phyloP scores from a whole-genome alignment of 768 basidiomycete genomes.

The Flagelloscypha sp. region DNA sequence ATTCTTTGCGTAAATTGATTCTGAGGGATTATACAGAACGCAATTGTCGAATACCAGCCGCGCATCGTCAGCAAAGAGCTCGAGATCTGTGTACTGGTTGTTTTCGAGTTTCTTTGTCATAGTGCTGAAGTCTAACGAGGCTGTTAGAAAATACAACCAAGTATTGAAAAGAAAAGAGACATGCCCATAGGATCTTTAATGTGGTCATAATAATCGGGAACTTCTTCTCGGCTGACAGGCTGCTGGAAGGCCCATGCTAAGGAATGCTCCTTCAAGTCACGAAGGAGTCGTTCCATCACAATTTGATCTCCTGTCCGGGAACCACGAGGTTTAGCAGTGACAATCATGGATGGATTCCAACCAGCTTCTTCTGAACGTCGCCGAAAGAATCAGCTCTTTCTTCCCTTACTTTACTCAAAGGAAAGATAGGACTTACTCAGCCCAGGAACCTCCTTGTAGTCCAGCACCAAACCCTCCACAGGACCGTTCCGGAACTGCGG shows the following conservation, averaged over 20 bases:
- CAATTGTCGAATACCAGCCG: slow-evolving; percentile 88
- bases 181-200: slow-evolving; percentile 90
- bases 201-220: slow-evolving; percentile 83
- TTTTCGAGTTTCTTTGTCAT: slow-evolving; percentile 87
- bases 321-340: slow-evolving; percentile 29
- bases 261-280: slow-evolving; percentile 69
- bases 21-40: slow-evolving; percentile 76
- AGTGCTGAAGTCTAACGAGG: slow-evolving; percentile 62
- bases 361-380: slow-evolving; percentile 67
- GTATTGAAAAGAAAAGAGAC: slow-evolving; percentile 16
- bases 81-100: slow-evolving; percentile 73
- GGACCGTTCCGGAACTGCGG: slow-evolving; percentile 62
- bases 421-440: slow-evolving; percentile 61
- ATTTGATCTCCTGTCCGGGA: slow-evolving; percentile 48
- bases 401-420: no score
- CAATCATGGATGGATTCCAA: slow-evolving; percentile 81
- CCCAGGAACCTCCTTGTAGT: slow-evolving; percentile 81
- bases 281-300: slow-evolving; percentile 70
- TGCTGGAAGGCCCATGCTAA: slow-evolving; percentile 81
- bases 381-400: no score
- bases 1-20: slow-evolving; percentile 72
- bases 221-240: slow-evolving; percentile 75
- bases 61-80: slow-evolving; percentile 70
- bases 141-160: slow-evolving; percentile 3
- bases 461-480: slow-evolving; percentile 41